These are phyloP conservation scores for Candida golubevii DNA, from an alignment of 805 yeast genomes.

Conservation along the genomic window DNA sequence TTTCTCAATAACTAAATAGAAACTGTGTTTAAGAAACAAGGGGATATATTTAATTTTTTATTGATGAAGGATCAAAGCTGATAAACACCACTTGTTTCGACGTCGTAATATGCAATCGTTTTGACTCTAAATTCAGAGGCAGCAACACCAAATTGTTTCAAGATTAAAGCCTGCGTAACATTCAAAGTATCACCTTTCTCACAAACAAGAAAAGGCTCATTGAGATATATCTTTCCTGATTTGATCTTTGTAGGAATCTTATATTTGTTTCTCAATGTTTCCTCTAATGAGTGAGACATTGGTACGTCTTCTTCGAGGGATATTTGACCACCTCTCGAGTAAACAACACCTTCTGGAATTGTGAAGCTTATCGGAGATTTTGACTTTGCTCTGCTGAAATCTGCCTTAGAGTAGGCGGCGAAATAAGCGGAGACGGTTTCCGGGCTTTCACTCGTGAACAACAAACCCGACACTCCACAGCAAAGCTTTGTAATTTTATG, in stretches of 20 bases:
- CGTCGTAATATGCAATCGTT: constrained; percentile 72
- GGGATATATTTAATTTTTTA: no score
- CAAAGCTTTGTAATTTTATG: constrained; percentile 61
- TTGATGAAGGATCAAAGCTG: background rate
- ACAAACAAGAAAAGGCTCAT: constrained; percentile 77
- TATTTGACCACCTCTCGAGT: constrained; percentile 93
- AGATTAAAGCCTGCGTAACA: constrained; percentile 84
- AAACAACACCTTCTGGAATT: constrained; percentile 86
- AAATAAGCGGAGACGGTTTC: constrained; percentile 90
- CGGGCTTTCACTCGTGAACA: constrained; percentile 85
- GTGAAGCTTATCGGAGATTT: constrained; percentile 77
- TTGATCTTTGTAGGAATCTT: constrained; percentile 90
- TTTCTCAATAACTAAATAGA: no score
- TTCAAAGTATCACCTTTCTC: constrained; percentile 74
- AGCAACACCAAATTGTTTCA: constrained; percentile 95
- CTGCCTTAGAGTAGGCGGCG: constrained; percentile 68
- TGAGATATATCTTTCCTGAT: constrained; percentile 78
- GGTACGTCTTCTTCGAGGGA: constrained; percentile 92
- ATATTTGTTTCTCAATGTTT: constrained; percentile 81
- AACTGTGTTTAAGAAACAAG: no score
- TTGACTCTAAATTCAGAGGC: constrained; percentile 85
- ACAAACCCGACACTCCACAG: constrained; percentile 78
- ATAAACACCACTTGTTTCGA: constrained; percentile 39
- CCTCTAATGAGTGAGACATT: constrained; percentile 93
- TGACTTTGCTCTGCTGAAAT: constrained; percentile 87